Percentiles rank a stretch among this genome's conserved stretches.
These are phyloP conservation scores for Dendrocalamus sinicus DNA, from an alignment of 176 grass and related monocot genomes.

Conservation along the genomic window DNA sequence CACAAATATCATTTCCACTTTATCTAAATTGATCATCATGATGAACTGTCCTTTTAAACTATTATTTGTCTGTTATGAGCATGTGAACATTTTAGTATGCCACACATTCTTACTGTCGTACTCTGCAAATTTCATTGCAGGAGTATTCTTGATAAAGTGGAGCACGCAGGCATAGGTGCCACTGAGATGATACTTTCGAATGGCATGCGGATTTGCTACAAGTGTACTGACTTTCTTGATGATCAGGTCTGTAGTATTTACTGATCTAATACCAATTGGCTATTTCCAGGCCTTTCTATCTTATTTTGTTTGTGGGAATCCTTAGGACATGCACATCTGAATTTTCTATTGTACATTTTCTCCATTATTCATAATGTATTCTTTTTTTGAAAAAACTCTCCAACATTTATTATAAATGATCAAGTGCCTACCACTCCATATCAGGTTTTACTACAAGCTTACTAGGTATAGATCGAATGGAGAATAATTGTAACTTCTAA, in stretches of 20 bases:
- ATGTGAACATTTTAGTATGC: slow-evolving; percentile 17
- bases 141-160: slow-evolving; percentile 80
- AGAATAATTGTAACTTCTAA: slow-evolving; percentile 15
- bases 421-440: neutral
- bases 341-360: slow-evolving; percentile 8
- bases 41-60: slow-evolving; percentile 34
- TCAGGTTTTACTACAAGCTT: slow-evolving; percentile 25
- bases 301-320: slow-evolving; percentile 31
- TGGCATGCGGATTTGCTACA: slow-evolving; percentile 96
- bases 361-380: neutral
- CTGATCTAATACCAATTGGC: neutral
- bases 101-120: slow-evolving; percentile 22
- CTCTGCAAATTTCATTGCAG: slow-evolving; percentile 49
- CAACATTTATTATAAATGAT: slow-evolving; percentile 11
- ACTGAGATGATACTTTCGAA: slow-evolving; percentile 96
- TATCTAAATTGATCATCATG: slow-evolving; percentile 22
- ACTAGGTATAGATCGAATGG: slow-evolving; percentile 5
- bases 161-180: slow-evolving; percentile 80
- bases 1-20: slow-evolving; percentile 1
- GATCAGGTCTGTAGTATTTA: slow-evolving; percentile 78
- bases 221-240: slow-evolving; percentile 98
- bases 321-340: neutral
- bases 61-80: neutral
- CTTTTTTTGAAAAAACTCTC: neutral
- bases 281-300: slow-evolving; percentile 22